A percentile compares a stretch with the other conserved stretches of the same genome.
phyloP scores from a whole-genome alignment of 306 rosid species.

The Ammopiptanthus mongolicus region DNA sequence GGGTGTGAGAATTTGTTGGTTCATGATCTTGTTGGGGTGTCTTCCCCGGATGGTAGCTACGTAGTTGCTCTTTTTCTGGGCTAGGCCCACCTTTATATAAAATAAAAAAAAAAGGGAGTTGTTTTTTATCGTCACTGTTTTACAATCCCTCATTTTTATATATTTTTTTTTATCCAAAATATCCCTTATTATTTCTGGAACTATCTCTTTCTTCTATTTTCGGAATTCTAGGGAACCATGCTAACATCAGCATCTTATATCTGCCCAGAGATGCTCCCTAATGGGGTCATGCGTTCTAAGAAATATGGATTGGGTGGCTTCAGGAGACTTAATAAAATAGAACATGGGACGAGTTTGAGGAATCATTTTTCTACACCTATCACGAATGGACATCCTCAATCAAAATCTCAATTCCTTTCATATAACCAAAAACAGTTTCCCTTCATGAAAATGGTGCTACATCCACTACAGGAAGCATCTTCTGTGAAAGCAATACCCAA shows the following conservation, averaged over 20 bases:
- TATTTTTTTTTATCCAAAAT: no score
- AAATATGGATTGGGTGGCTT: slow-evolving; percentile 44
- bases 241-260: slow-evolving; percentile 50
- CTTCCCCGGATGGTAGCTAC: no score
- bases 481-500: slow-evolving; percentile 37
- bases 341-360: slow-evolving; percentile 35
- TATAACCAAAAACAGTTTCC: slow-evolving; percentile 47
- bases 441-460: slow-evolving; percentile 42
- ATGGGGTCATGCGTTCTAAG: slow-evolving; percentile 34
- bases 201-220: no score
- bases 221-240: slow-evolving; percentile 44
- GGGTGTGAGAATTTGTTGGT: no score
- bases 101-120: no score
- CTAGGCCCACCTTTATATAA: no score
- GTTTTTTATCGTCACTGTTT: no score
- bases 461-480: slow-evolving; percentile 42
- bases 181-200: no score
- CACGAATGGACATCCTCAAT: slow-evolving; percentile 36
- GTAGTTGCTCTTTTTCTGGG: no score
- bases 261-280: slow-evolving; percentile 61
- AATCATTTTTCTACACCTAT: slow-evolving; percentile 36
- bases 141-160: no score
- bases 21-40: no score
- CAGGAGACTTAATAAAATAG: slow-evolving; percentile 44
- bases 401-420: slow-evolving; percentile 40